phyloP scores from a whole-genome alignment of 2,329 filamentous ascomycete species.

The Xylariomycetidae sp. region DNA sequence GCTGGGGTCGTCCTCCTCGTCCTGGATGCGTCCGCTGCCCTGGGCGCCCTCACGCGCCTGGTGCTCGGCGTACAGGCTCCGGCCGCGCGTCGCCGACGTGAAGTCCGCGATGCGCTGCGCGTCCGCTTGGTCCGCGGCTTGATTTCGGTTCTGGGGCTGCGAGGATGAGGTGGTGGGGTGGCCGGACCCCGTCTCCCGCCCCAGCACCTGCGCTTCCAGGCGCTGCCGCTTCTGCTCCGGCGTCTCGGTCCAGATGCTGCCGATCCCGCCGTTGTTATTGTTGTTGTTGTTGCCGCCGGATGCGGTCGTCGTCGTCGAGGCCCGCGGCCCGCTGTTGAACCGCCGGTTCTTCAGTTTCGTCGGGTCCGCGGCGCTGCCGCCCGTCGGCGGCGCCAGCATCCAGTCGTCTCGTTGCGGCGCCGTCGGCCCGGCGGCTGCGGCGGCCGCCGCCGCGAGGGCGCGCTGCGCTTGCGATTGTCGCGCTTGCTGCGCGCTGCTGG shows the following conservation, averaged over 20 bases:
- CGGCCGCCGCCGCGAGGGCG: slow-evolving; percentile 12
- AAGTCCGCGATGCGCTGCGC: slow-evolving; percentile 40
- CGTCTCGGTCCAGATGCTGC: slow-evolving; percentile 84
- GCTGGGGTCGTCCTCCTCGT: slow-evolving; percentile 85
- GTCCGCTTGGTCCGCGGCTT: slow-evolving; percentile 53
- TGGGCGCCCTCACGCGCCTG: slow-evolving; percentile 25
- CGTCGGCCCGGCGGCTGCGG: slow-evolving; percentile 25
- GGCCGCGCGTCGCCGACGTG: slow-evolving; percentile 48
- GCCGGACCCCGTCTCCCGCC: slow-evolving; percentile 42
- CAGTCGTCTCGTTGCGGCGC: slow-evolving; percentile 71
- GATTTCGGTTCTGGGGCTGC: slow-evolving; percentile 18
- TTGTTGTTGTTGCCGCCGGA: slow-evolving; percentile 19
- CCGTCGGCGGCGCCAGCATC: slow-evolving; percentile 68
- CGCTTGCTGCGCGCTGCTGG: slow-evolving; percentile 28
- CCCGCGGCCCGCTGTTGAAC: slow-evolving; percentile 63
- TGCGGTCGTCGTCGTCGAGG: slow-evolving; percentile 17
- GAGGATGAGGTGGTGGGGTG: slow-evolving; percentile 19
- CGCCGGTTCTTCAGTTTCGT: slow-evolving; percentile 76
- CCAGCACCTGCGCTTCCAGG: slow-evolving; percentile 75
- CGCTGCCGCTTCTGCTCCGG: slow-evolving; percentile 79
- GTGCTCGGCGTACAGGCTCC: slow-evolving; percentile 56
- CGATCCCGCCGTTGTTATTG: slow-evolving; percentile 41
- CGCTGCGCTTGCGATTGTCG: slow-evolving; percentile 24
- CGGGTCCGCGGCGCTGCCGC: slow-evolving; percentile 62
- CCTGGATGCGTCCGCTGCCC: slow-evolving; percentile 32